phyloP scores from a whole-genome alignment of 2,329 filamentous ascomycete genomes.

The Parastagonospora nodorum region DNA sequence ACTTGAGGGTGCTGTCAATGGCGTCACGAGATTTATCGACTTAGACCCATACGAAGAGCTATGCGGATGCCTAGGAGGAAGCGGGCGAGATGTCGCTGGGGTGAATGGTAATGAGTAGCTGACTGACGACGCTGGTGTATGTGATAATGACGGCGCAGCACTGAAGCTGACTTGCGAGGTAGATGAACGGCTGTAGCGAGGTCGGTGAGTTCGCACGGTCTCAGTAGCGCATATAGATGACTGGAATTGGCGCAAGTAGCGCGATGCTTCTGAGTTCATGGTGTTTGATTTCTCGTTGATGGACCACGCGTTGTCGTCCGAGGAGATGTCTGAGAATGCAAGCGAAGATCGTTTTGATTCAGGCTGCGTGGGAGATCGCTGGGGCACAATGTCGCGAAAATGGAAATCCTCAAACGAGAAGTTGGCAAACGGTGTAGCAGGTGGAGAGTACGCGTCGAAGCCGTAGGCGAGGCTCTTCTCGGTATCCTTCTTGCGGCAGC shows the following conservation, averaged over 20 bases:
- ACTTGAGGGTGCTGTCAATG: constrained; percentile 44
- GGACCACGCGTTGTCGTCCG: constrained; percentile 39
- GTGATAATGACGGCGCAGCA: constrained; percentile 51
- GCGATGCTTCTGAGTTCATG: constrained; percentile 47
- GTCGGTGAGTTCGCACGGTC: constrained; percentile 33
- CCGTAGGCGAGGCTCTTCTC: constrained; percentile 41
- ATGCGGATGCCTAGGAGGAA: constrained; percentile 47
- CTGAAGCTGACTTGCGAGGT: constrained; percentile 44
- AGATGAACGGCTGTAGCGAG: constrained; percentile 43
- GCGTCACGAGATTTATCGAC: constrained; percentile 53
- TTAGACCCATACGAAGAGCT: constrained; percentile 47
- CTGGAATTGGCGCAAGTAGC: constrained; percentile 51
- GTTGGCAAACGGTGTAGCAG: constrained; percentile 43
- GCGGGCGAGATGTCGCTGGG: constrained; percentile 42
- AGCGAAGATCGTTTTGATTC: constrained; percentile 46
- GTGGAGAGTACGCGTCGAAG: constrained; percentile 42
- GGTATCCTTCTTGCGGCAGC: constrained; percentile 54
- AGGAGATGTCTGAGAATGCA: constrained; percentile 51
- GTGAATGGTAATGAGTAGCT: constrained; percentile 53
- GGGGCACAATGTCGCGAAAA: constrained; percentile 53
- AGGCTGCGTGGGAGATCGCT: constrained; percentile 52
- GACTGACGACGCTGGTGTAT: constrained; percentile 53
- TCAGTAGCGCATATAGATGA: constrained; percentile 31
- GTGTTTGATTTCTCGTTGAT: constrained; percentile 30
- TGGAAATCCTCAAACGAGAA: constrained; percentile 47